Evolutionary conservation across 176 grass and related monocot genomes (phyloP), one percentile per base, ranked within the genome.

Genomic region (Rhynchospora tenuis): DNA sequence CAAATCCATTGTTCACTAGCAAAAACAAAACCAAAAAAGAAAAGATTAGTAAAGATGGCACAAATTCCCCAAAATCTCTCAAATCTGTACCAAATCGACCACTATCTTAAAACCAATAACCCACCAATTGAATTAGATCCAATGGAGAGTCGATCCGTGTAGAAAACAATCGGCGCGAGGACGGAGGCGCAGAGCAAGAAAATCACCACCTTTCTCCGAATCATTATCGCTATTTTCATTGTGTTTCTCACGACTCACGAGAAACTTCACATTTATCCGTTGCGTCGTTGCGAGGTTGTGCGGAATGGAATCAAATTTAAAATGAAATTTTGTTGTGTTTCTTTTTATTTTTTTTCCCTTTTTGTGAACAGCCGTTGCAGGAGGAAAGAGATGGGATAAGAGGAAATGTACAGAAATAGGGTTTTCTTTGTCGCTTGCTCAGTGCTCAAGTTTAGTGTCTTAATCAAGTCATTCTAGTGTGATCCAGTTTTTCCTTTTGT

Each of bases 101-200:
- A 56, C 2, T 44, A 12, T 50, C 58, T 7, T 28, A 64, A 61
- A 48, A 29, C 22, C 4, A 14, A 19, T 6, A 38, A 74, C 88
- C 87, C 44, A 90, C 88, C 24, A 60, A 62, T 73, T 46, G 80
- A 78, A 90, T 54, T 81, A 64, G 79, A 78, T 73, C 72, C 62
- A 3, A 54, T 45, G 31, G 88, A 84, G 81, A 87, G 88, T 23
- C 88, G 88, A 90, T 90, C 88, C 9, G 88, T 87, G 56, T 87
- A 90, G 28, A 90, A 64, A 72, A 90, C 73, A 38, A 90, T 81
- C 24, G 88, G 88, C 51, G 88, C 81, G 73, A 90, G 73, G 8
- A 90, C 85, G 7, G 88, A 84, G 80, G 63, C 44, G 54, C 88
- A 90, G 24, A 90, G 73, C 85, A 90, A 81, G 27, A 77, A 60